Percentiles rank a stretch among this genome's conserved stretches.
Evolutionary conservation across 78 protist species (phyloP).

Genomic region (slime mould (Dictyostelium discoideum)): DNA sequence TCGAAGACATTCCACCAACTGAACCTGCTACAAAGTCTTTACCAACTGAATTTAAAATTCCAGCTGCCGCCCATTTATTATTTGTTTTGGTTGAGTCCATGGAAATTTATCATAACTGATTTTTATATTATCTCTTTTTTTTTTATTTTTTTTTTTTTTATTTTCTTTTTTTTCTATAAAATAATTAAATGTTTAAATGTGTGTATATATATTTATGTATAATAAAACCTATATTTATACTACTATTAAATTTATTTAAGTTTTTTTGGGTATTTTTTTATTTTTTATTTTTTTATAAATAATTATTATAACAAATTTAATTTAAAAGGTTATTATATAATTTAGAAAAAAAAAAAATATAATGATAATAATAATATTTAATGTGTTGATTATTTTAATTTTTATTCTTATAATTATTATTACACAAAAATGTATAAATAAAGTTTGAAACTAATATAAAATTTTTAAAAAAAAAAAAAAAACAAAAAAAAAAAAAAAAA

Average conservation of each 20-base stretch:
- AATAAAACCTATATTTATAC: too few species aligned
- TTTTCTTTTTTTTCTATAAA: not conserved
- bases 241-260: too few species aligned
- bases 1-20: constrained; percentile 45
- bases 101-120: not conserved
- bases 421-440: not conserved
- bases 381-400: too few species aligned
- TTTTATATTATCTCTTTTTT: not conserved
- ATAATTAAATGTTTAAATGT: not conserved
- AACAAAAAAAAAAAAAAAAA: not conserved
- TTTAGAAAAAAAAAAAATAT: not conserved
- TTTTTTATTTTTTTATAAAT: too few species aligned
- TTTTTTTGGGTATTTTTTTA: too few species aligned
- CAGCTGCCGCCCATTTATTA: constrained; percentile 12
- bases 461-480: not conserved
- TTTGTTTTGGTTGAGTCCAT: constrained; percentile 6
- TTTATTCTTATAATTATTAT: not conserved
- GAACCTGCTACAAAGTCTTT: constrained; percentile 72
- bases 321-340: too few species aligned
- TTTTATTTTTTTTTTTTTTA: not conserved
- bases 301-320: too few species aligned
- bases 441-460: too few species aligned
- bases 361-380: too few species aligned
- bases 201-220: too few species aligned
- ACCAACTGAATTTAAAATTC: constrained; percentile 2